These are phyloP conservation scores for Lactifluus hygrophoroides DNA, from an alignment of 768 basidiomycete species.

Conservation along the genomic window DNA sequence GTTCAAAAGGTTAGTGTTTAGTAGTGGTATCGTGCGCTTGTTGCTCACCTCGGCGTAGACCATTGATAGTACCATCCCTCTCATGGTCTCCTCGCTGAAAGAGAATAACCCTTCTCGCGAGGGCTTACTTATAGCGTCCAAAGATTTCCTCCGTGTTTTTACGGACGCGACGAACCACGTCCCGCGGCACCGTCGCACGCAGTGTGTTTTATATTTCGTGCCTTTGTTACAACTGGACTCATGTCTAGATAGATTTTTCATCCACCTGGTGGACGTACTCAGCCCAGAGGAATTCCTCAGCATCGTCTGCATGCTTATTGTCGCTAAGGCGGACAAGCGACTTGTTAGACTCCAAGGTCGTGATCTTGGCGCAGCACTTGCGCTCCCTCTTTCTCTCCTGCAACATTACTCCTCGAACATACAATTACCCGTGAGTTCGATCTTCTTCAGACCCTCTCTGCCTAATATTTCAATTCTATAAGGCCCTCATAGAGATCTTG, in stretches of 20 bases:
- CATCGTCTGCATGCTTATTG: slow-evolving; percentile 74
- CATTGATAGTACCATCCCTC: slow-evolving; percentile 87
- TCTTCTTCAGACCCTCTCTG: not conserved
- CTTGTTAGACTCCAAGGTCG: slow-evolving; percentile 52
- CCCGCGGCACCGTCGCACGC: slow-evolving; percentile 85
- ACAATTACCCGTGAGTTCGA: slow-evolving; percentile 44
- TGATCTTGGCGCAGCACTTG: slow-evolving; percentile 51
- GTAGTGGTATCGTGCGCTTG: not conserved
- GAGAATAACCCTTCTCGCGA: slow-evolving; percentile 42
- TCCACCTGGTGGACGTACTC: slow-evolving; percentile 76
- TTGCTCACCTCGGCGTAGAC: slow-evolving; percentile 43
- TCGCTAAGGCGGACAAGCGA: slow-evolving; percentile 68
- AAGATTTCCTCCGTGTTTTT: slow-evolving; percentile 83
- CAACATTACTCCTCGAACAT: slow-evolving; percentile 42
- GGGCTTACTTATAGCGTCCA: slow-evolving; percentile 58
- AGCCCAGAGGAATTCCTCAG: slow-evolving; percentile 75
- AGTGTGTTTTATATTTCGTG: slow-evolving; percentile 39
- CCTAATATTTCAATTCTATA: slow-evolving; percentile 1
- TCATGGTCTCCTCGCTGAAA: slow-evolving; percentile 78
- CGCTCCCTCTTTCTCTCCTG: slow-evolving; percentile 58
- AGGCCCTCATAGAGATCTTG: slow-evolving; percentile 59
- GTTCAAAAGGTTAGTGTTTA: slow-evolving; percentile 67
- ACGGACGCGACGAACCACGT: slow-evolving; percentile 89
- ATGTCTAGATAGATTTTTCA: slow-evolving; percentile 59
- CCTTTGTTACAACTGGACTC: not conserved